A percentile compares a stretch with the other conserved stretches of the same genome.
These are phyloP conservation scores for Diaporthe vaccinii DNA, from an alignment of 2,329 filamentous ascomycete genomes.

Conservation along the genomic window DNA sequence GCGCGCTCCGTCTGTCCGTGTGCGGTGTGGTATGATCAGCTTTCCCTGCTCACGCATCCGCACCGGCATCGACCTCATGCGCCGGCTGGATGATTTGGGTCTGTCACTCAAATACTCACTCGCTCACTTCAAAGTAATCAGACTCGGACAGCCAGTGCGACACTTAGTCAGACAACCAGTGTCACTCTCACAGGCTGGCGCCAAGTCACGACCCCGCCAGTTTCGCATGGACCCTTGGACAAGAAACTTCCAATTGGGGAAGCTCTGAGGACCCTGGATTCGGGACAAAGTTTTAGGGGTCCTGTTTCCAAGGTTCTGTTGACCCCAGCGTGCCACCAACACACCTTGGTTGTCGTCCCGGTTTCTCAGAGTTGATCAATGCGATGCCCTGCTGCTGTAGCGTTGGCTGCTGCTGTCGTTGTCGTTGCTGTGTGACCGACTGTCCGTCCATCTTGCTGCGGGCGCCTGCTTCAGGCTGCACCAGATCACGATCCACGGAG, in stretches of 20 bases:
- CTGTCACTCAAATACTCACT: neutral
- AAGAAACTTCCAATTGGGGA: slow-evolving; percentile 8
- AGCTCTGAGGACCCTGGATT: slow-evolving; percentile 28
- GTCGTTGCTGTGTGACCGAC: neutral
- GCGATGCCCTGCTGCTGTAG: neutral
- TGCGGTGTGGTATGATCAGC: slow-evolving; percentile 18
- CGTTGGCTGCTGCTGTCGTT: neutral
- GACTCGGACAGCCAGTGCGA: neutral
- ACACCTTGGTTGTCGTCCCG: neutral
- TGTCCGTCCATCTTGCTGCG: slow-evolving; percentile 5
- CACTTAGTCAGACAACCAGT: neutral
- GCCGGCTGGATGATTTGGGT: neutral
- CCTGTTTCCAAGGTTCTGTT: slow-evolving; percentile 5
- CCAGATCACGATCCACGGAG: slow-evolving; percentile 5
- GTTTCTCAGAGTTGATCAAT: neutral
- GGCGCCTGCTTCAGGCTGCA: neutral
- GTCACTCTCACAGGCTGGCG: neutral
- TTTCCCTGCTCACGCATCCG: neutral
- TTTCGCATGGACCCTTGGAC: slow-evolving; percentile 19
- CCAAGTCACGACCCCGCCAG: slow-evolving; percentile 27
- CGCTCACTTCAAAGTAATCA: neutral
- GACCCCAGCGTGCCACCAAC: neutral
- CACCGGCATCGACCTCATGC: neutral
- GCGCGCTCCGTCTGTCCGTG: neutral
- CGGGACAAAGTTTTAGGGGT: slow-evolving; percentile 24